A percentile compares a stretch with the other conserved stretches of the same genome.
These are phyloP conservation scores for Pulveroboletus sp. DNA, from an alignment of 768 basidiomycete species.

Conservation along the genomic window DNA sequence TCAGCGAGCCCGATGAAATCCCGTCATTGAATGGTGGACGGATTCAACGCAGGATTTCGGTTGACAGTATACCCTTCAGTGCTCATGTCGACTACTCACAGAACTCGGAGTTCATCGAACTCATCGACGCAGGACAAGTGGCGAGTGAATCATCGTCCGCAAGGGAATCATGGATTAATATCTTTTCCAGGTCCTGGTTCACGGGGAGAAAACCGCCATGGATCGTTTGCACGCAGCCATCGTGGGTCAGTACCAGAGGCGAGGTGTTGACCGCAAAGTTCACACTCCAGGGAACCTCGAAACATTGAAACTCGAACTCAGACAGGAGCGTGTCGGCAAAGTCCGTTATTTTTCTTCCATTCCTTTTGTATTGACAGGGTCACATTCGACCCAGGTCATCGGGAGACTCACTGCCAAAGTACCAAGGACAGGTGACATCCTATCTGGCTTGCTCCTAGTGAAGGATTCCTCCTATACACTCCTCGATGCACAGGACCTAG, in stretches of 20 bases:
- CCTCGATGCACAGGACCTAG: conserved; percentile 82
- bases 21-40: conserved; percentile 63
- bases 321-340: conserved; percentile 86
- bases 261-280: conserved; percentile 89
- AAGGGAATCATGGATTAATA: neutral
- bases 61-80: conserved; percentile 92
- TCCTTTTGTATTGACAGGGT: neutral
- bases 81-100: conserved; percentile 96
- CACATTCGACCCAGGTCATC: conserved; percentile 57
- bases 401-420: conserved; percentile 76
- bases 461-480: conserved; percentile 95
- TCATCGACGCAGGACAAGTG: conserved; percentile 84
- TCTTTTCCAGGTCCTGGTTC: conserved; percentile 70
- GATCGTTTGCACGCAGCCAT: conserved; percentile 78
- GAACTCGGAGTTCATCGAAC: conserved; percentile 93
- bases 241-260: conserved; percentile 75
- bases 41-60: conserved; percentile 82
- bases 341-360: conserved; percentile 35
- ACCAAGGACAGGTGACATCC: conserved; percentile 60
- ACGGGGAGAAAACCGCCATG: conserved; percentile 93
- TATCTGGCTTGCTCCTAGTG: conserved; percentile 83
- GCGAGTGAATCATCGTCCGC: conserved; percentile 40
- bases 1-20: conserved; percentile 91
- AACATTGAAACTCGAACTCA: conserved; percentile 77
- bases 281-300: conserved; percentile 92